These are phyloP conservation scores for Colletotrichum filicis DNA, from an alignment of 2,329 filamentous ascomycete genomes.

Conservation along the genomic window DNA sequence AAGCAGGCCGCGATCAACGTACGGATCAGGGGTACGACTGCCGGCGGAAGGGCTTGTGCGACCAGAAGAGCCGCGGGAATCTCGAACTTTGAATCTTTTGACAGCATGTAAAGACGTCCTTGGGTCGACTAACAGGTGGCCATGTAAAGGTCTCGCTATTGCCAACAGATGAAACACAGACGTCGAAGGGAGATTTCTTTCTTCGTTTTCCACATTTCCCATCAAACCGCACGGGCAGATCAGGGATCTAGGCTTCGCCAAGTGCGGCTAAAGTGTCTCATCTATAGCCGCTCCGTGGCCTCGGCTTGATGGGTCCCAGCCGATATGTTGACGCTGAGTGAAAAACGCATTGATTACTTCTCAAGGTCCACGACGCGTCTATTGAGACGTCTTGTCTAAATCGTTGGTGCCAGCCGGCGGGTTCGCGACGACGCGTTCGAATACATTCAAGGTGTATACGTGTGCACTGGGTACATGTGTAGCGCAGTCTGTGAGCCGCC, in stretches of 20 bases:
- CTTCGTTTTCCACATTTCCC: background rate
- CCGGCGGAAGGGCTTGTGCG: too few relatives aligned
- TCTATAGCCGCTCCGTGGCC: background rate
- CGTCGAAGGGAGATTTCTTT: background rate
- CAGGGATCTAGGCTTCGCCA: background rate
- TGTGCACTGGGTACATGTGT: background rate
- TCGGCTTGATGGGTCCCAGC: background rate
- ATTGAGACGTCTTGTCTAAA: background rate
- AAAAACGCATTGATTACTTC: too few relatives aligned
- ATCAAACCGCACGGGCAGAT: background rate
- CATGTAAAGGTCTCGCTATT: background rate
- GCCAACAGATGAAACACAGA: conserved; percentile 1
- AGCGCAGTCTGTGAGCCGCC: background rate
- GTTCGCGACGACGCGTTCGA: background rate
- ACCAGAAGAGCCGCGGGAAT: background rate
- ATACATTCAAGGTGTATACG: background rate
- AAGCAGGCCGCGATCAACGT: background rate
- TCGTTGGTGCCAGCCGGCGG: background rate
- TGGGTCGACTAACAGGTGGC: too few relatives aligned
- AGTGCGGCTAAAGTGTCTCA: background rate
- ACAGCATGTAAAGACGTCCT: background rate
- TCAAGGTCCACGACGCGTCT: background rate
- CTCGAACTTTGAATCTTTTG: background rate
- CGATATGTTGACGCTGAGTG: background rate
- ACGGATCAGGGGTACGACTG: background rate